phyloP scores from a whole-genome alignment of 306 rosid genomes.

The Oemleria cerasiformis region DNA sequence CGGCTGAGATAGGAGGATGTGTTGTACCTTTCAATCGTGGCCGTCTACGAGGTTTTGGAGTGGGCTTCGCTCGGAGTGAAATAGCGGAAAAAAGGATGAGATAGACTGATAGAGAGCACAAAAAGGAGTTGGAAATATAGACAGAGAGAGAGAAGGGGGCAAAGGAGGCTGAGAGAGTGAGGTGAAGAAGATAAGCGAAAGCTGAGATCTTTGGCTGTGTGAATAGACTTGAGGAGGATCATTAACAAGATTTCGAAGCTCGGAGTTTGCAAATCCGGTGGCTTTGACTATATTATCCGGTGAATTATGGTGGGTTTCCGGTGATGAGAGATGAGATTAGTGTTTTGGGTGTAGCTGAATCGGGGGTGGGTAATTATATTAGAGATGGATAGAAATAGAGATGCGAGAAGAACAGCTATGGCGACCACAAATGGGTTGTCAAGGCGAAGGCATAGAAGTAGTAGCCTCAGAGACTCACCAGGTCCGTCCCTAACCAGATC shows the following conservation, averaged over 20 bases:
- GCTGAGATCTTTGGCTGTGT: constrained; percentile 38
- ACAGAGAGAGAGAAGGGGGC: constrained; percentile 19
- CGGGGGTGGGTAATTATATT: neutral
- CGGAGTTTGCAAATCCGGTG: constrained; percentile 12
- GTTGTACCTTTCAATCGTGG: constrained; percentile 39
- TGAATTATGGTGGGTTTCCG: constrained; percentile 37
- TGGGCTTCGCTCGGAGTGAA: constrained; percentile 82
- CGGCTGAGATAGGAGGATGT: constrained; percentile 37
- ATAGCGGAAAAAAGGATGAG: constrained; percentile 64
- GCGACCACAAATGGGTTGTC: constrained; percentile 67
- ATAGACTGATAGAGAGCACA: constrained; percentile 45
- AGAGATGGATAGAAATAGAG: constrained; percentile 89
- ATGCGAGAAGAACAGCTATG: constrained; percentile 62
- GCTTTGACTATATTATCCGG: constrained; percentile 10
- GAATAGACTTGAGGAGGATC: constrained; percentile 7
- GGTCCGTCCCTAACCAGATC: constrained; percentile 74
- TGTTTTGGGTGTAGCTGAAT: constrained; percentile 36
- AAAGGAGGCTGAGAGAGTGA: constrained; percentile 6
- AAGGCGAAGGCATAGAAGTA: constrained; percentile 71
- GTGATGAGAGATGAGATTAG: constrained; percentile 43
- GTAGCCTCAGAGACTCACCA: constrained; percentile 88
- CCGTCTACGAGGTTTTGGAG: constrained; percentile 55
- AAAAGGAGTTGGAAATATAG: constrained; percentile 33
- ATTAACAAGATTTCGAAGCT: constrained; percentile 11
- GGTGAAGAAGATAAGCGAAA: constrained; percentile 34